These are phyloP conservation scores for Kitagawia praeruptora DNA, from an alignment of 129 eudicot species.

Conservation along the genomic window DNA sequence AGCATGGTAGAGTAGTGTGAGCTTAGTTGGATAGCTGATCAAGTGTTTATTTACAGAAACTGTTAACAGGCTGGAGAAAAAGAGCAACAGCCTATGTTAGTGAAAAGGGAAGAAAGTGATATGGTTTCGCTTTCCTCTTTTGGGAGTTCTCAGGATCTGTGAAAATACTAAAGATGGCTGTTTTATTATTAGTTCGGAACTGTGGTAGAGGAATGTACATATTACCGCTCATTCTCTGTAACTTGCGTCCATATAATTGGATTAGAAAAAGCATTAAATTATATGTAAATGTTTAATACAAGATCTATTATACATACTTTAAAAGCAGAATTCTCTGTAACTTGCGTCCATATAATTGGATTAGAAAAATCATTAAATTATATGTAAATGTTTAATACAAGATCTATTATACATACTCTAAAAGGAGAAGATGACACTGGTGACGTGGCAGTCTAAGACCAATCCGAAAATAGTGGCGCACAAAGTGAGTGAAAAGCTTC, in stretches of 20 bases:
- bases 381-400: too few relatives aligned
- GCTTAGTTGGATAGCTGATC: not conserved
- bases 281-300: too few relatives aligned
- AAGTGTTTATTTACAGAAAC: not conserved
- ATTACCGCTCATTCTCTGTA: not conserved
- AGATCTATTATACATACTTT: too few relatives aligned
- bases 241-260: not conserved
- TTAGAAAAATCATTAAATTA: not conserved
- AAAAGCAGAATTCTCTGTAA: not conserved
- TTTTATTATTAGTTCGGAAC: not conserved
- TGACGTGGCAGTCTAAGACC: too few relatives aligned
- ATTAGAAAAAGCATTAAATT: not conserved
- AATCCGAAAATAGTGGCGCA: too few relatives aligned
- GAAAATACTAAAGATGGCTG: not conserved
- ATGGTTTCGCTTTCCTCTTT: not conserved
- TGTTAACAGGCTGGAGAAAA: not conserved
- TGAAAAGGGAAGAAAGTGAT: not conserved
- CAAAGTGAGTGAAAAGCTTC: too few relatives aligned
- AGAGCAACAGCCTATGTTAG: not conserved
- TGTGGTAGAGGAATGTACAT: conserved; percentile 1
- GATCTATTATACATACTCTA: too few relatives aligned
- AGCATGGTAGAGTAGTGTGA: not conserved
- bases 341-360: not conserved
- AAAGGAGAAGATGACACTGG: too few relatives aligned
- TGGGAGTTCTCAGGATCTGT: not conserved